These are phyloP conservation scores for Tephrocybe rancida DNA, from an alignment of 768 basidiomycete genomes.

Conservation along the genomic window DNA sequence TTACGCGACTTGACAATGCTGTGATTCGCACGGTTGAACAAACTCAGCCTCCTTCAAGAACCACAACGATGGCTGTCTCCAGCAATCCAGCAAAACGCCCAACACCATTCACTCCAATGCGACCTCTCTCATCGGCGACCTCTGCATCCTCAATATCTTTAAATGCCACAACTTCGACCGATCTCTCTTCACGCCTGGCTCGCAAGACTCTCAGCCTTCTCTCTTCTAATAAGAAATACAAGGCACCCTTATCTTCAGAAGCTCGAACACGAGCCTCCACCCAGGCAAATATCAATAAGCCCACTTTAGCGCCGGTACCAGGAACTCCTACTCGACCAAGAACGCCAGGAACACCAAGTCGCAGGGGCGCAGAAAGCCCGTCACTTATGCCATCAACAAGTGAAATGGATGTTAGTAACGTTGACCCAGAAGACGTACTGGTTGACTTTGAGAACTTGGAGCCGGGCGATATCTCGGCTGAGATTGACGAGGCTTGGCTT, in stretches of 20 bases:
- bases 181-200: constrained; percentile 29
- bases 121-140: constrained; percentile 39
- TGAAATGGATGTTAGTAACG: constrained; percentile 76
- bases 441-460: constrained; percentile 79
- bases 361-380: constrained; percentile 51
- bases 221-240: constrained; percentile 65
- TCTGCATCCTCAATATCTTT: constrained; percentile 27
- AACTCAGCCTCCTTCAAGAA: background rate
- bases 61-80: constrained; percentile 22
- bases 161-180: constrained; percentile 26
- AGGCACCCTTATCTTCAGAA: constrained; percentile 57
- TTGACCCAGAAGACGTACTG: constrained; percentile 75
- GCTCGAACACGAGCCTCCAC: constrained; percentile 24
- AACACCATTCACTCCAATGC: constrained; percentile 58
- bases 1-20: constrained; percentile 1
- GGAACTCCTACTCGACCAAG: constrained; percentile 60
- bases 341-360: constrained; percentile 53
- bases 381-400: constrained; percentile 48
- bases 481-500: constrained; percentile 63
- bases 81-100: constrained; percentile 39
- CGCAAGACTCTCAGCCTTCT: constrained; percentile 29
- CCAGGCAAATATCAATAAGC: constrained; percentile 23
- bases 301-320: constrained; percentile 47
- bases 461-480: constrained; percentile 64
- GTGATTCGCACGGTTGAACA: constrained; percentile 20